A percentile compares a stretch with the other conserved stretches of the same genome.
These are phyloP conservation scores for Astrothelium subdiscretum DNA, from an alignment of 495 filamentous ascomycete genomes.

Conservation along the genomic window DNA sequence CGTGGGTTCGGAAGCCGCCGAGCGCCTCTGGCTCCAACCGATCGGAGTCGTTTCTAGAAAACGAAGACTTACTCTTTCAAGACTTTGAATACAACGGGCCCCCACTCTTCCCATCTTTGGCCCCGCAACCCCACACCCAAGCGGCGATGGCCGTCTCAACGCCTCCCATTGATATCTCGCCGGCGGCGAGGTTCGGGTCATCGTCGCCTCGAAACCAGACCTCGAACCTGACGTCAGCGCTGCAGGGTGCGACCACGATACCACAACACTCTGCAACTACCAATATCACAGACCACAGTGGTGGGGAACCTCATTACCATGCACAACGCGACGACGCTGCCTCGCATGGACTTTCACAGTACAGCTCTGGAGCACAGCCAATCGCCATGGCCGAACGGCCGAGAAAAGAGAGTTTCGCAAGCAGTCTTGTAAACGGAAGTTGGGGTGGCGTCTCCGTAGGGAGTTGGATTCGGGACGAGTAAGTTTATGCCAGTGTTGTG, in stretches of 20 bases:
- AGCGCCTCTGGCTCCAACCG: neutral
- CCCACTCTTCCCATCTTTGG: neutral
- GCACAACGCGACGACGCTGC: neutral
- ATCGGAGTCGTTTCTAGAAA: neutral
- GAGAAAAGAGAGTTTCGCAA: conserved; percentile 15
- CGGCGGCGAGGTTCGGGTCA: neutral
- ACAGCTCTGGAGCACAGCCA: neutral
- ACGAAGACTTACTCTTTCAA: neutral
- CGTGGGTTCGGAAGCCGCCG: neutral
- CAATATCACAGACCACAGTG: neutral
- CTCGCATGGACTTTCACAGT: neutral
- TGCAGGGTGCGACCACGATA: neutral
- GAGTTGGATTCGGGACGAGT: conserved; percentile 97
- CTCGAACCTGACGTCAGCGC: neutral
- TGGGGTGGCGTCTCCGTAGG: conserved; percentile 95
- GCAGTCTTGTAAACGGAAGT: conserved; percentile 82
- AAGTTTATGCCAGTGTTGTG: conserved; percentile 36
- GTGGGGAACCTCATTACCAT: neutral
- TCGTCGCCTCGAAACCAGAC: neutral
- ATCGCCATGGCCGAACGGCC: neutral
- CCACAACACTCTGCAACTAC: neutral
- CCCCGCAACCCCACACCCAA: neutral
- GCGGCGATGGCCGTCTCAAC: neutral
- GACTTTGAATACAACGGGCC: neutral
- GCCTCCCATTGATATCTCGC: neutral